Percentiles rank a stretch among this genome's conserved stretches.
phyloP scores from a whole-genome alignment of 306 rosid genomes.

The Lathyrus oleraceus region DNA sequence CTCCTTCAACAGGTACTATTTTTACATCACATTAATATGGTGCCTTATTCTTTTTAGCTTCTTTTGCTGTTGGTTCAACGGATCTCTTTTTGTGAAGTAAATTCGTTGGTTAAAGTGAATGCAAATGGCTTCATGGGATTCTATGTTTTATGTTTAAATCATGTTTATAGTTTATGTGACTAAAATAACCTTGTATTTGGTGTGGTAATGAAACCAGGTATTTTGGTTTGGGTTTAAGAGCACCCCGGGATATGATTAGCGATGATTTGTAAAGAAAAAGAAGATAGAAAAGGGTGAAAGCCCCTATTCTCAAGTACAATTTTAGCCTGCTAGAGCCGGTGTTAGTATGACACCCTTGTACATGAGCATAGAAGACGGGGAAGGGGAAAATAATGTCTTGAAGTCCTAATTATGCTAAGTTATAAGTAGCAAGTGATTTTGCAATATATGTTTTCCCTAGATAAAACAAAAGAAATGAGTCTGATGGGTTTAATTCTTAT shows the following conservation, averaged over 20 bases:
- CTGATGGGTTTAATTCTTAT: slow-evolving; percentile 7
- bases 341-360: not conserved
- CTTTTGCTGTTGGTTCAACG: not conserved
- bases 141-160: slow-evolving; percentile 1
- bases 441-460: not conserved
- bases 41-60: not conserved
- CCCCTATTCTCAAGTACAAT: not conserved
- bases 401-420: not conserved
- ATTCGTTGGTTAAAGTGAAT: not conserved
- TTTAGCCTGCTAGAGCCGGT: not conserved
- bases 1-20: slow-evolving; percentile 77
- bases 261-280: not conserved
- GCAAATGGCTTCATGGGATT: not conserved
- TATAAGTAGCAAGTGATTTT: not conserved
- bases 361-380: not conserved
- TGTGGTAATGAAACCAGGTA: not conserved
- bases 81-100: not conserved
- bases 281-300: not conserved
- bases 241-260: not conserved
- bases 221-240: slow-evolving; percentile 6
- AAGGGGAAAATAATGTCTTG: not conserved
- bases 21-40: too few species aligned
- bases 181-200: not conserved
- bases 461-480: not conserved
- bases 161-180: not conserved